These are phyloP conservation scores for Microcos paniculata DNA, from an alignment of 345 rosid species.

Conservation along the genomic window DNA sequence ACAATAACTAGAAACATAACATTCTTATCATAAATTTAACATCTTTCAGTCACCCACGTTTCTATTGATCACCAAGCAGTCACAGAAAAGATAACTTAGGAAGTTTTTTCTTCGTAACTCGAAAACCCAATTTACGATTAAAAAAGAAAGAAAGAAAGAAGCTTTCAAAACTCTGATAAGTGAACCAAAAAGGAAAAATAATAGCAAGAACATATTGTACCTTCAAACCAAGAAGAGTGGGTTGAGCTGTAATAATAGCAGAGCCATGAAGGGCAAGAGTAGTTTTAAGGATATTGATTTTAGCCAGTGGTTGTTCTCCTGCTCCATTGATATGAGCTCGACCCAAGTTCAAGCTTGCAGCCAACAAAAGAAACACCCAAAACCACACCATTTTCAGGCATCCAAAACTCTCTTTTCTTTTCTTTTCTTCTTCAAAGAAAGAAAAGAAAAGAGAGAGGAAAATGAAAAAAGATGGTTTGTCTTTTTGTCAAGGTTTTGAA, in stretches of 20 bases:
- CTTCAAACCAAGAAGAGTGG: slow-evolving; percentile 54
- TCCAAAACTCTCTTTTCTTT: not conserved
- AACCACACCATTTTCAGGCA: not conserved
- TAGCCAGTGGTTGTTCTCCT: slow-evolving; percentile 65
- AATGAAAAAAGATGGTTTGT: not conserved
- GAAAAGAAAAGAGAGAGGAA: not conserved
- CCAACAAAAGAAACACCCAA: slow-evolving; percentile 1
- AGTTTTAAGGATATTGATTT: slow-evolving; percentile 53
- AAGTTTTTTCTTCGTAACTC: not conserved
- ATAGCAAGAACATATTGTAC: slow-evolving; percentile 14
- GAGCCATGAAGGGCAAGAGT: slow-evolving; percentile 39
- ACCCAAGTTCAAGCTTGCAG: slow-evolving; percentile 10
- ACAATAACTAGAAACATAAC: not conserved
- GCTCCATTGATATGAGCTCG: slow-evolving; percentile 32
- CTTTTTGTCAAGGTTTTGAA: not conserved
- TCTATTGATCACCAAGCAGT: not conserved
- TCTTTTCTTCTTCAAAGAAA: not conserved
- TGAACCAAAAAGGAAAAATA: not conserved
- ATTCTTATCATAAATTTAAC: not conserved
- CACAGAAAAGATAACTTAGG: not conserved
- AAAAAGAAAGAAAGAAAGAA: not conserved
- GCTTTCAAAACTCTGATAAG: not conserved
- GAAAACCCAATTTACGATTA: not conserved
- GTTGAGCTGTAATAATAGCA: slow-evolving; percentile 47
- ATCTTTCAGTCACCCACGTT: not conserved